Base-by-base conservation (phyloP, 805 yeast genomes). In the Candida alai region DNA sequence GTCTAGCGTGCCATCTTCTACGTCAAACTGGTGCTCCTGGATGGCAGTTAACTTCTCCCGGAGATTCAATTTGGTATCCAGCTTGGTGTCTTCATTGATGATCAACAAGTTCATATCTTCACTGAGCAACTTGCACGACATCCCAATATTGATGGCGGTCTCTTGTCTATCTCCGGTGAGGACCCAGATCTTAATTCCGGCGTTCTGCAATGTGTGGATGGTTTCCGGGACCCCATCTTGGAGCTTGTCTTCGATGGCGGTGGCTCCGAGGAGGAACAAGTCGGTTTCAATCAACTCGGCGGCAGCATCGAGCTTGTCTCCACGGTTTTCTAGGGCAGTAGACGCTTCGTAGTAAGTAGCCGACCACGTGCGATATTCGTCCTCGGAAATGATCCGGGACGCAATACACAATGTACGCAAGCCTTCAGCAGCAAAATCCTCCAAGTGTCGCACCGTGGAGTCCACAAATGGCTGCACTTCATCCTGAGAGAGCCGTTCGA, bases 201-300 rank as follows among this genome's bases (percentile, higher is more conserved):
- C 99, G 37, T 84, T 87, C 56, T 94, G 98, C 36, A 93, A 70
- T 5, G 95, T 84, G 45, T 86, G 93, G 41, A 93, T 94, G 1
- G 98, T 88, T 45, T 93, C 98, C 2, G 99, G 97, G 14, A 93
- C 99, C 25, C 97, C 98, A 38, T 90, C 97, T 63, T 93, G 99
- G 30, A 93, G 67, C 54, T 93, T 90, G 57, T 93, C 99, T 57
- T 93, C 99, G 54, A 93, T 93, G 1, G 98, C 99, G 23, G 98
- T 94, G 2, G 97, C 97, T 24, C 99, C 99, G 12, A 93, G 64
- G 24, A 93, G 62, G 41, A 80, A 80, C 44, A 93, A 63, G 41
- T 84, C 82, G 23, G 67, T 73, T 57, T 93, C 99, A 42, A 93
- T 88, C 35, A 78, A 47, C 50, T 90, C 96, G 1, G 98, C 97